Evolutionary conservation across 2,329 filamentous ascomycete species (phyloP).

Genomic region (Aureobasidium lini): DNA sequence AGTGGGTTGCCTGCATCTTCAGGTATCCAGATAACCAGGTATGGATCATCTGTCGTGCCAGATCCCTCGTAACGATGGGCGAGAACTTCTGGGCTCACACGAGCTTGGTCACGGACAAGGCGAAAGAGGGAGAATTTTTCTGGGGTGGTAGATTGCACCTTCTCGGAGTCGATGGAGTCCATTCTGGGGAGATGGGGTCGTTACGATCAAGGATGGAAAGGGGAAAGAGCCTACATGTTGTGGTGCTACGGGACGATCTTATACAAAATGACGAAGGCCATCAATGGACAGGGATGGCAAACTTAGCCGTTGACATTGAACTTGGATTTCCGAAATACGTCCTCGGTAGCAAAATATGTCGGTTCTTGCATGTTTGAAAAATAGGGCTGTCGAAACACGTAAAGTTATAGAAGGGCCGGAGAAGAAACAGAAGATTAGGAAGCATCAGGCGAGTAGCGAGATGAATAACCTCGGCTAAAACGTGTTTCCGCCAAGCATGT

Average conservation of each 20-base stretch:
- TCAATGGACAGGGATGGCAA: neutral
- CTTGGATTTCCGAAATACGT: neutral
- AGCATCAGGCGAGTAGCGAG: neutral
- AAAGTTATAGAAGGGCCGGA: neutral
- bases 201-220: neutral
- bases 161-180: neutral
- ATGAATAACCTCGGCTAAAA: neutral
- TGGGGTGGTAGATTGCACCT: neutral
- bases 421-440: neutral
- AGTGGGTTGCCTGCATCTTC: conserved; percentile 62
- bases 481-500: neutral
- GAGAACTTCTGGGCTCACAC: conserved; percentile 28
- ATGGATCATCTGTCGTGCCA: conserved; percentile 61
- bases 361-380: neutral
- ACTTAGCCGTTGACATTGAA: neutral
- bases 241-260: neutral
- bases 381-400: neutral
- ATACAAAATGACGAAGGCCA: neutral
- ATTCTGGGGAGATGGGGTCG: neutral
- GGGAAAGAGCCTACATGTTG: neutral
- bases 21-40: conserved; percentile 56
- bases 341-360: neutral
- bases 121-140: neutral
- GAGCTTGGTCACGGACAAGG: conserved; percentile 27
- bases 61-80: conserved; percentile 27